These are phyloP conservation scores for Symbiodinium pilosum DNA, from an alignment of 73 alveolate genomes.

Conservation along the genomic window DNA sequence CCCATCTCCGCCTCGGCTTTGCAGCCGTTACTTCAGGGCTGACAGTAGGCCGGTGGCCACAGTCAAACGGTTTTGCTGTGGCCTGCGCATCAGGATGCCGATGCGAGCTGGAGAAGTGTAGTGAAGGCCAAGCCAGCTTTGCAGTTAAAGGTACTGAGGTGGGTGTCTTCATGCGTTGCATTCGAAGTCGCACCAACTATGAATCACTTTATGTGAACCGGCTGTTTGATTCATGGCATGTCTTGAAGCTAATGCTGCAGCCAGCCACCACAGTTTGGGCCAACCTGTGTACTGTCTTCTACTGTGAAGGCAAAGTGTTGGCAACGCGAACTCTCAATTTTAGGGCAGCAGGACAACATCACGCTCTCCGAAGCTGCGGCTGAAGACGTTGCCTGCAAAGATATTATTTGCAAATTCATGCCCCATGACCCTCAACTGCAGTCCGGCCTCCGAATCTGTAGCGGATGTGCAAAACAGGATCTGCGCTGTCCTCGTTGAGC, in stretches of 20 bases:
- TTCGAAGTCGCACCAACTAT: too few species aligned
- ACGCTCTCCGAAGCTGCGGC: slow-evolving; percentile 73
- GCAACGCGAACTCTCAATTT: not conserved
- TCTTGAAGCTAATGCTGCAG: too few species aligned
- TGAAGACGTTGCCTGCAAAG: slow-evolving; percentile 27
- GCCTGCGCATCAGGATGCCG: slow-evolving; percentile 5
- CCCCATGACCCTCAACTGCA: not conserved
- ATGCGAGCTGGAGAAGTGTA: not conserved
- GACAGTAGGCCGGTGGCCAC: too few species aligned
- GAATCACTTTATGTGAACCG: too few species aligned
- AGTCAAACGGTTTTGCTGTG: too few species aligned
- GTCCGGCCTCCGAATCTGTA: slow-evolving; percentile 10
- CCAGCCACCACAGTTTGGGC: too few species aligned
- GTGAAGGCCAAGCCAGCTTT: too few species aligned
- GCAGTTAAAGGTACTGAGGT: too few species aligned
- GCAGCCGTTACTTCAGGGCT: not conserved
- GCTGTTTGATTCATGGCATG: too few species aligned
- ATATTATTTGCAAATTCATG: not conserved
- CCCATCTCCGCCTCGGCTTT: slow-evolving; percentile 54
- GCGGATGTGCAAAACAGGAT: not conserved
- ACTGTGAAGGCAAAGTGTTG: too few species aligned
- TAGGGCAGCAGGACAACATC: slow-evolving; percentile 71
- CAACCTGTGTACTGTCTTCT: too few species aligned
- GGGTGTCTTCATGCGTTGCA: too few species aligned
- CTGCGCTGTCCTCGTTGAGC: not conserved